Base-by-base conservation (phyloP, 2,329 filamentous ascomycete genomes). In the Hirsutella rhossiliensis region DNA sequence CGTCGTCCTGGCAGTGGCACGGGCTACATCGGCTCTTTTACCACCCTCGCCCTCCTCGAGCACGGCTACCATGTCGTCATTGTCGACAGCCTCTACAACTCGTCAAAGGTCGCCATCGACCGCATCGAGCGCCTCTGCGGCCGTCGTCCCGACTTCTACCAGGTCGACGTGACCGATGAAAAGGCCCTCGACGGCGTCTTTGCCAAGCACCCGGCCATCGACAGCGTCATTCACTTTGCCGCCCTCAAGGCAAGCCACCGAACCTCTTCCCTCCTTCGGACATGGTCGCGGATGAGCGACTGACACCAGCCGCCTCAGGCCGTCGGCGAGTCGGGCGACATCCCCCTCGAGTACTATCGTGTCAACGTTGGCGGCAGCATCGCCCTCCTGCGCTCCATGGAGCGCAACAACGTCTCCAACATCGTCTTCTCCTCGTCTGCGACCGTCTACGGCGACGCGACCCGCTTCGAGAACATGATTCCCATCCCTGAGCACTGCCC, bases 1-100 rank as follows among this genome's bases (percentile, higher is more conserved):
- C 31, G 6, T 40, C 19, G 40, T 34, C 8, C 13, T 37, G 9
- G 47, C 62, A 96, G 92, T 76, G 92, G 92, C 60, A 95, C 89
- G 52, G 92, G 92, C 71, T 98, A 98, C 75, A 98, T 98, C 67
- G 92, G 92, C 63, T 97, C 90, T 42, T 97, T 97, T 75, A 98
- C 92, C 49, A 74, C 86, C 45, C 81, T 98, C 42, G 83, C 88
- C 43, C 85, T 98, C 23, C 86, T 98, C 54, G 76, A 96, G 62
- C 85, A 92, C 60, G 89, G 82, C 64, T 97, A 97, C 76, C 82
- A 97, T 64, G 92, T 98, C 51, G 84, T 98, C 63, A 87, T 98
- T 52, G 82, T 92, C 54, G 92, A 98, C 72, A 97, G 81, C 68
- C 78, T 97, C 53, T 95, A 94, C 82, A 98, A 98, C 70, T 96